Conservation (phyloP, 148 eudicot species). For the Selenicereus undatus region DNA sequence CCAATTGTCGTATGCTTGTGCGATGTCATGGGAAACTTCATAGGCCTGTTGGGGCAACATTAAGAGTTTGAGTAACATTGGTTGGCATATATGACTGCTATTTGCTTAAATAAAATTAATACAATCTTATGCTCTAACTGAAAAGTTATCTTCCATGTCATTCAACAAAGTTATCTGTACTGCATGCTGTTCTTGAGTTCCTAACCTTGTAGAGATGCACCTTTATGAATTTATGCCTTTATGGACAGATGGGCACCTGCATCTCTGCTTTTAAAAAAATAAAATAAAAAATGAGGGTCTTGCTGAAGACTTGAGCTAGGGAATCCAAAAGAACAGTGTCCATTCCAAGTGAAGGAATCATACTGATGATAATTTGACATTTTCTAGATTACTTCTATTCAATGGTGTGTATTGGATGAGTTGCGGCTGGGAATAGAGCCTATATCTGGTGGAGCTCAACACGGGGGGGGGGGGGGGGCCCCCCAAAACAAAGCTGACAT, state of each 20-base stretch:
- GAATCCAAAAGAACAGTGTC: neutral
- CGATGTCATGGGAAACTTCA: too few species aligned
- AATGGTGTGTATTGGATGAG: neutral
- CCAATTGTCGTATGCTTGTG: too few species aligned
- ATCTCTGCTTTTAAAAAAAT: neutral
- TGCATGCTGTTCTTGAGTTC: too few species aligned
- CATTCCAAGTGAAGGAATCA: neutral
- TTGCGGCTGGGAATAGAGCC: neutral
- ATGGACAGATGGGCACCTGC: neutral
- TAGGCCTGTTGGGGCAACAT: too few species aligned
- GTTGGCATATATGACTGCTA: neutral
- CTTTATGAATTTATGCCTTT: neutral
- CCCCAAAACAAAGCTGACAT: neutral
- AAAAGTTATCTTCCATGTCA: neutral
- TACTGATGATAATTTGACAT: neutral
- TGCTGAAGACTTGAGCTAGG: too few species aligned
- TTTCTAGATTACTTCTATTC: neutral
- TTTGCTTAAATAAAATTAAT: neutral
- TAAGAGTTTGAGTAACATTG: too few species aligned
- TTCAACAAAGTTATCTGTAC: too few species aligned
- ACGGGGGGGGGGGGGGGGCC: too few species aligned
- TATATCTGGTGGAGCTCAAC: neutral
- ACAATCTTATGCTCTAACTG: neutral
- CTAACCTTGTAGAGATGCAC: neutral
- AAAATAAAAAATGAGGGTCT: too few species aligned